phyloP scores from a whole-genome alignment of 331 rosid genomes.

The Acacia concinna region DNA sequence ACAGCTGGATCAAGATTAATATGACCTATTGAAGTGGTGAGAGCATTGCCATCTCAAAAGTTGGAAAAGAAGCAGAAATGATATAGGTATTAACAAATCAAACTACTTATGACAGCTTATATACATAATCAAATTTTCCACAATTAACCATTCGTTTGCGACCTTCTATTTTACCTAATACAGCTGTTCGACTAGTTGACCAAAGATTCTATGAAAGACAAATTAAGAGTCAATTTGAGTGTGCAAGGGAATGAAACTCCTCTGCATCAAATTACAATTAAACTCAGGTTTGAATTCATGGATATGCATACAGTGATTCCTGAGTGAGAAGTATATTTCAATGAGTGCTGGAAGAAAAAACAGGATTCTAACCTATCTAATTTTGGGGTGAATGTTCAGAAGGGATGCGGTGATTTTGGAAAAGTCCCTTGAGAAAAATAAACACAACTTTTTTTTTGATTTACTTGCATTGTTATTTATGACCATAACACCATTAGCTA shows the following conservation, averaged over 20 bases:
- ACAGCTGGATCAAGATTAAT: slow-evolving; percentile 19
- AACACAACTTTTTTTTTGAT: slow-evolving; percentile 3
- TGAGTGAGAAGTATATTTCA: neutral
- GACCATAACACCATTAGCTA: slow-evolving; percentile 31
- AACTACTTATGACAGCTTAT: neutral
- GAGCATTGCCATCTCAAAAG: slow-evolving; percentile 2
- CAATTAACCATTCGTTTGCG: neutral
- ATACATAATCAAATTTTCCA: neutral
- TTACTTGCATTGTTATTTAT: slow-evolving; percentile 34
- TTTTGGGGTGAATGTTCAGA: neutral
- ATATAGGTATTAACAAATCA: neutral
- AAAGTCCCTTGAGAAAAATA: no score
- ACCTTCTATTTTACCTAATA: neutral
- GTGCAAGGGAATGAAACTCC: neutral
- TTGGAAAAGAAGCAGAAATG: neutral
- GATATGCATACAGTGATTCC: neutral
- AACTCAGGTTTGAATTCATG: neutral
- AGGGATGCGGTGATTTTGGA: neutral
- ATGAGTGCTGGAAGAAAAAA: neutral
- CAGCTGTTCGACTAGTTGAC: neutral
- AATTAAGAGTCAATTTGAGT: neutral
- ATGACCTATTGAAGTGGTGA: neutral
- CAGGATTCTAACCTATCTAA: neutral
- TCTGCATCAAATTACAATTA: neutral
- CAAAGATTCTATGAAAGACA: neutral